phyloP scores from a whole-genome alignment of 345 rosid species.

The Orychophragmus violaceus region DNA sequence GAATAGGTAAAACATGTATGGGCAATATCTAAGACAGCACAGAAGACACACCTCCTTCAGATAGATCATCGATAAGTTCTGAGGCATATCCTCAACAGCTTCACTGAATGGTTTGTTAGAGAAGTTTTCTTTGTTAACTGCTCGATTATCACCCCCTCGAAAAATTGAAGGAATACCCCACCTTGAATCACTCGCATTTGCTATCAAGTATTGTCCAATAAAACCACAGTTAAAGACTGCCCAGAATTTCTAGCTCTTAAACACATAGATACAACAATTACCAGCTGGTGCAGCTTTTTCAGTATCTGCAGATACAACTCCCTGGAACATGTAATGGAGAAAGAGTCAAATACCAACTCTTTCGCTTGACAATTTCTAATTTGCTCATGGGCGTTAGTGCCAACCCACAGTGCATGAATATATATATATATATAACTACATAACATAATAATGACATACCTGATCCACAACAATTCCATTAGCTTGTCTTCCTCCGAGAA shows the following conservation, averaged over 20 bases:
- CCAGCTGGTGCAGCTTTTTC: slow-evolving; percentile 69
- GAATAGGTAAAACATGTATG: background rate
- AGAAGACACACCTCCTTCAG: slow-evolving; percentile 59
- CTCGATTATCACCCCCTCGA: slow-evolving; percentile 64
- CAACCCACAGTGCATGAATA: background rate
- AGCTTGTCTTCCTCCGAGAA: slow-evolving; percentile 81
- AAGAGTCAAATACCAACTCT: background rate
- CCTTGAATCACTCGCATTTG: slow-evolving; percentile 48
- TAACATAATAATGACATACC: slow-evolving; percentile 39
- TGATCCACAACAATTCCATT: slow-evolving; percentile 86
- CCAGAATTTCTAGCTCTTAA: background rate
- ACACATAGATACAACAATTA: slow-evolving; percentile 35
- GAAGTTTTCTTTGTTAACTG: slow-evolving; percentile 52
- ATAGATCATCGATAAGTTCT: slow-evolving; percentile 68
- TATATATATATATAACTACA: too few species aligned
- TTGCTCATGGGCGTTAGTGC: background rate
- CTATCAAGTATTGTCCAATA: slow-evolving; percentile 29
- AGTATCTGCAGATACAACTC: slow-evolving; percentile 50
- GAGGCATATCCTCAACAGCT: slow-evolving; percentile 47
- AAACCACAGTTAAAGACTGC: slow-evolving; percentile 18
- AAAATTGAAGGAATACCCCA: slow-evolving; percentile 96
- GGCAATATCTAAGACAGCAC: background rate
- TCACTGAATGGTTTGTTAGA: slow-evolving; percentile 46
- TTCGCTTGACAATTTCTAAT: background rate
- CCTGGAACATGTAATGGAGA: slow-evolving; percentile 36